Conservation (phyloP, 2,329 filamentous ascomycete species). For the Stagonosporopsis vannaccii region DNA sequence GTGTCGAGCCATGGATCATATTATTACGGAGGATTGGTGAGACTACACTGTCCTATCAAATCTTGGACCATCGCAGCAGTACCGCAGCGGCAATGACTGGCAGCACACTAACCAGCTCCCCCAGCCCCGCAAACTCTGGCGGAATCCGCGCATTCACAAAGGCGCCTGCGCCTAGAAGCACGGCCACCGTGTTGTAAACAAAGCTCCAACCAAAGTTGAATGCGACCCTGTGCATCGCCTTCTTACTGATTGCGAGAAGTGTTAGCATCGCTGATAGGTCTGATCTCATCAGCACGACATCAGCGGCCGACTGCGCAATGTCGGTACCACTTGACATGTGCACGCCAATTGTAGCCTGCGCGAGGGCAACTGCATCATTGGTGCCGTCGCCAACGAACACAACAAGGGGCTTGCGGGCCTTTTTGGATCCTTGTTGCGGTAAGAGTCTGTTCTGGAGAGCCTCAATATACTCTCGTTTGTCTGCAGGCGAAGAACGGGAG, state of each 20-base stretch:
- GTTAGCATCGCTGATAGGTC: conserved; percentile 62
- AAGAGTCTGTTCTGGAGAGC: conserved; percentile 24
- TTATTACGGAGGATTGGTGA: neutral
- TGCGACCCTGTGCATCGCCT: conserved; percentile 51
- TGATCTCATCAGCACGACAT: conserved; percentile 71
- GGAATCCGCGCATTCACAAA: conserved; percentile 64
- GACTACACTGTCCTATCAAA: conserved; percentile 14
- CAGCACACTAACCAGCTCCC: conserved; percentile 76
- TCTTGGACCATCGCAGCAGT: conserved; percentile 50
- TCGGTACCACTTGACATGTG: conserved; percentile 68
- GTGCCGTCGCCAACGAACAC: conserved; percentile 81
- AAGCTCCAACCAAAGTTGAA: conserved; percentile 78
- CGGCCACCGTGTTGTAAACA: conserved; percentile 73
- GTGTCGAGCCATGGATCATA: neutral
- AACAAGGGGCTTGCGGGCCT: conserved; percentile 50
- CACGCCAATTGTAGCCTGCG: conserved; percentile 73
- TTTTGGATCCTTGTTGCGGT: neutral
- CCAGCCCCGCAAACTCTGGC: conserved; percentile 72
- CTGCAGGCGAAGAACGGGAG: conserved; percentile 58
- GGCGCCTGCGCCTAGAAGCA: conserved; percentile 68
- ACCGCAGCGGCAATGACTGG: conserved; percentile 69
- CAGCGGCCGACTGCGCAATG: conserved; percentile 70
- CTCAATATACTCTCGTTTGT: conserved; percentile 64
- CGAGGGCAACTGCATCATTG: conserved; percentile 79
- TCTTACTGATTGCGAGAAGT: conserved; percentile 61